Evolutionary conservation across 2,329 filamentous ascomycete species (phyloP).

Genomic region (Lecanoromycetidae sp.): DNA sequence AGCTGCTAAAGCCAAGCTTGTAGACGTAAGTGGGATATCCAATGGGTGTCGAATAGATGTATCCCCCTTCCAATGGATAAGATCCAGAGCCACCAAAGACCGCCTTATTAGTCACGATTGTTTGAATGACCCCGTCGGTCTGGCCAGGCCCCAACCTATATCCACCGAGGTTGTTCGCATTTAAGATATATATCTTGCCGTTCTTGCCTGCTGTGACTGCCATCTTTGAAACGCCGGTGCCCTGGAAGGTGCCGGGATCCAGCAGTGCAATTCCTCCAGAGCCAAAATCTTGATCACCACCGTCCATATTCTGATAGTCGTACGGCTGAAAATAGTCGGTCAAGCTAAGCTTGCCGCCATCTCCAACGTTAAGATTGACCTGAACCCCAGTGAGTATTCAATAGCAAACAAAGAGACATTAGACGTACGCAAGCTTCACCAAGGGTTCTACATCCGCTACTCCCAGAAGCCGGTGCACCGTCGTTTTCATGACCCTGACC

Average conservation of each 20-base stretch:
- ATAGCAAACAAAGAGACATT: not conserved
- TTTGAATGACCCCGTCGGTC: constrained; percentile 30
- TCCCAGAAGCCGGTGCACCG: constrained; percentile 22
- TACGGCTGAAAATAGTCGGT: constrained; percentile 45
- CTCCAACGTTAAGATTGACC: constrained; percentile 17
- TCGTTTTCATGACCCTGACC: constrained; percentile 22
- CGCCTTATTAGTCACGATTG: constrained; percentile 25
- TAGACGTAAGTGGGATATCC: constrained; percentile 23
- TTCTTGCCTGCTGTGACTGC: constrained; percentile 42
- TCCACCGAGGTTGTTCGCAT: constrained; percentile 33
- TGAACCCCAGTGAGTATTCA: not conserved
- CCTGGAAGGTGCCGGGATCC: constrained; percentile 34
- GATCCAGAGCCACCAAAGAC: constrained; percentile 30
- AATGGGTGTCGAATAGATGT: constrained; percentile 30
- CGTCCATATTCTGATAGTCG: constrained; percentile 39
- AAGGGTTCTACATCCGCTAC: constrained; percentile 20
- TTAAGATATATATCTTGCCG: constrained; percentile 33
- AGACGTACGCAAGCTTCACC: constrained; percentile 17
- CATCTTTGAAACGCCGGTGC: constrained; percentile 34
- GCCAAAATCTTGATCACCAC: constrained; percentile 41
- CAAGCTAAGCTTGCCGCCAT: constrained; percentile 34
- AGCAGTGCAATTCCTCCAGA: constrained; percentile 32
- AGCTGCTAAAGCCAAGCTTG: constrained; percentile 25
- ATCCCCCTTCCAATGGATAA: constrained; percentile 34
- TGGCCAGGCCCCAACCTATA: constrained; percentile 29